Evolutionary conservation across 2,329 filamentous ascomycete species (phyloP).

Genomic region (Pseudonectria foliicola): DNA sequence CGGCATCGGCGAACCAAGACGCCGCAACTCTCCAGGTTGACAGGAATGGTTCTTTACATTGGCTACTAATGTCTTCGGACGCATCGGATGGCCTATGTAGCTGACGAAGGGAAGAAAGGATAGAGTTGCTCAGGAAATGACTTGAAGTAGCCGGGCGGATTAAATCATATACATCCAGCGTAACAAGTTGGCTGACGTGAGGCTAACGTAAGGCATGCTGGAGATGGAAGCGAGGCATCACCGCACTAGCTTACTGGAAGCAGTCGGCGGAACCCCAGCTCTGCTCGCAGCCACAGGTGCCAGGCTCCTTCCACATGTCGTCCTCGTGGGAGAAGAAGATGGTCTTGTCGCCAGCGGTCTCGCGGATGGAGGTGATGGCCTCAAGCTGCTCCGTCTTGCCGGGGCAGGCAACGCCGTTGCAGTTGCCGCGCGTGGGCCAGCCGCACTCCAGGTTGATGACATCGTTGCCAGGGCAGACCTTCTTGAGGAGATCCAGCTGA

Average conservation of each 20-base stretch:
- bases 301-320: slow-evolving; percentile 74
- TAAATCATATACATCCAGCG: slow-evolving; percentile 24
- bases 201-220: slow-evolving; percentile 15
- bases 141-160: slow-evolving; percentile 16
- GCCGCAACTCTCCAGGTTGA: background rate
- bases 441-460: slow-evolving; percentile 85
- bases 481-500: slow-evolving; percentile 65
- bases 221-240: slow-evolving; percentile 5
- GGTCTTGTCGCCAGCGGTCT: slow-evolving; percentile 57
- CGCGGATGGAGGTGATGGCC: slow-evolving; percentile 66
- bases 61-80: background rate
- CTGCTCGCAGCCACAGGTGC: slow-evolving; percentile 67
- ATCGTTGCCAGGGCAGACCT: slow-evolving; percentile 63
- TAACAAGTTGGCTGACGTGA: slow-evolving; percentile 7
- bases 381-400: slow-evolving; percentile 57
- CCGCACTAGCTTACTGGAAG: slow-evolving; percentile 15
- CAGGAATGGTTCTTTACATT: background rate
- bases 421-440: slow-evolving; percentile 66
- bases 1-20: no score
- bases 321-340: slow-evolving; percentile 78
- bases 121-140: slow-evolving; percentile 9
- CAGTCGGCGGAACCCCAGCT: slow-evolving; percentile 56
- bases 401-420: slow-evolving; percentile 68
- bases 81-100: background rate
- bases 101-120: slow-evolving; percentile 4